Evolutionary conservation across 2,329 filamentous ascomycete genomes (phyloP), one percentile per base, ranked within the genome.

Genomic region (Neofusicoccum kwambonambiense): DNA sequence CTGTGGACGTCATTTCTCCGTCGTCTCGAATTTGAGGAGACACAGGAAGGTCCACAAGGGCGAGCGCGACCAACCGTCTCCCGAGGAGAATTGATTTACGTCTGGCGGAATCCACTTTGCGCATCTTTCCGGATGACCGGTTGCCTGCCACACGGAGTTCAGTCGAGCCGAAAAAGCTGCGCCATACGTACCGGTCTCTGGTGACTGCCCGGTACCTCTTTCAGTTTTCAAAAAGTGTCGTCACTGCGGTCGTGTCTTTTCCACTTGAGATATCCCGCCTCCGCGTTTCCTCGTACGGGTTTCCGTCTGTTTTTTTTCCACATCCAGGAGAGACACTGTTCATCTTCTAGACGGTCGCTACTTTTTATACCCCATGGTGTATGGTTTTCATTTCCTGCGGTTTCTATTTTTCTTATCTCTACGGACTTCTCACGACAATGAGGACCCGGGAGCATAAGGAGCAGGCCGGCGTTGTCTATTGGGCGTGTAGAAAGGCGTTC

Each of bases 41-140:
- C 95, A 99, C 80, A 90, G 92, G 75, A 98, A 98, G 81, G 94
- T 98, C 54, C 95, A 99, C 84, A 95, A 93, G 79, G 89, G 89
- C 71, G 90, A 92, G 62, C 76, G 77, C 54, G 73, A 78, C 67
- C 79, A 81, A 66, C 74, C 80, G 34, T 83, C 82, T 3, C 81
- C 81, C 4, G 81, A 82, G 41, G 82, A 83, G 58, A 64, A 57
- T 13, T 64, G 37, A 45, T 52, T 17, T 41, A 17, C 35, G 37
- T 50, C 52, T 49, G 41, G 37, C 37, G 27, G 39, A 61, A 45
- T 27, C 44, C 54, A 58, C 39, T 19, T 45, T 35, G 27, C 56
- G 42, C 56, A 42, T 39, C 41, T 27, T 56, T 37, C 31, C 42
- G 56, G 56, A 60, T 47, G 27, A 60, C 27, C 27, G 27, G 41